Base-by-base conservation (phyloP, 2,329 filamentous ascomycete genomes). In the Mycosphaerella sp. region DNA sequence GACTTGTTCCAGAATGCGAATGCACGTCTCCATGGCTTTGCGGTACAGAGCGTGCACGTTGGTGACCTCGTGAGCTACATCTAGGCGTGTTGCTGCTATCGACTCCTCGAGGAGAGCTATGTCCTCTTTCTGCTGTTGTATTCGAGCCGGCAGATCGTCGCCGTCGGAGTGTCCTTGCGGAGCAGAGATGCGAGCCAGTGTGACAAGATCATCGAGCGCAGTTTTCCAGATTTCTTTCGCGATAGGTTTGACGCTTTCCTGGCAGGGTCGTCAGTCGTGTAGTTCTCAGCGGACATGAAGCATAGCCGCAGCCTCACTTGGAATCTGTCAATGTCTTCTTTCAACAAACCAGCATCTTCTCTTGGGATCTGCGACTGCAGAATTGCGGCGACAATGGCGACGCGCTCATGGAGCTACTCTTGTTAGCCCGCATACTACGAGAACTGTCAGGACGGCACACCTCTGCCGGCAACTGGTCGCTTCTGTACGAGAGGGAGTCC, bases 1-100 rank as follows among this genome's bases (percentile, higher is more conserved):
- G 0, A 68, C 73, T 54, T 75, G 74, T 58, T 77, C 74, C 6
- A 76, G 66, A 30, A 70, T 66, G 13, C 65, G 66, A 43, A 77
- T 71, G 35, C 62, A 59, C n/a, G 63, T 59, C 37, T 68, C 64
- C 9, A 73, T 64, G 14, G 71, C 55, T 16, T 63, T 41, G 25
- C 68, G 66, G 55, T 75, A 70, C 0, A 66, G 57, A 3, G 55
- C 44, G 6, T 74, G 68, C 1, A 74, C 58, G 1, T 59, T 37
- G 1, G 64, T 60, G 2, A 64, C 52, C 4, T 66, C 63, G 14
- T 70, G 64, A 2, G 70, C 64, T 4, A 73, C 61, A 4, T 62
- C 41, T 0, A 67, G 56, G 12, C 66, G 68, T 1, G 64, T 56
- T 4, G 52, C 17, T 10, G 64, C 55, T 4, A 73, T 61, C 2